Conservation (phyloP, 2,329 filamentous ascomycete genomes). For the Aspergillus glaucus region DNA sequence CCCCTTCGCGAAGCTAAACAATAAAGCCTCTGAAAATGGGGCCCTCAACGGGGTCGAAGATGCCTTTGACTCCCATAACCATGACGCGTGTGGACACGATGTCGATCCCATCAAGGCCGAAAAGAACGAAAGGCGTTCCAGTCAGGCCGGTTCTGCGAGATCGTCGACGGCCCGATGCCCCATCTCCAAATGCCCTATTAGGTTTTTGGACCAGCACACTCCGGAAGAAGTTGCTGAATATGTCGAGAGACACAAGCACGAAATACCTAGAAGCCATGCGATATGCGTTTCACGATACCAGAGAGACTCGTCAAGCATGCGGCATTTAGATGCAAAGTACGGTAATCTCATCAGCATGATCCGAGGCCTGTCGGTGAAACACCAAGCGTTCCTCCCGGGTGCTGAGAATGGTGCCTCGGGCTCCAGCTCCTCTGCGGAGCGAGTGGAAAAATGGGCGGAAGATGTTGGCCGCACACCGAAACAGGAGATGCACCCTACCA, state of each 20-base stretch:
- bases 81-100: slow-evolving; percentile 46
- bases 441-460: slow-evolving; percentile 82
- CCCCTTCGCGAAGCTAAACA: slow-evolving; percentile 60
- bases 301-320: slow-evolving; percentile 75
- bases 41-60: slow-evolving; percentile 33
- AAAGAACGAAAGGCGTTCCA: slow-evolving; percentile 39
- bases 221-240: slow-evolving; percentile 90
- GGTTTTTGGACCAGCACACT: slow-evolving; percentile 84
- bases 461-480: slow-evolving; percentile 58
- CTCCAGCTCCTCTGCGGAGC: slow-evolving; percentile 52
- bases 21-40: slow-evolving; percentile 34
- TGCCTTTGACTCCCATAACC: slow-evolving; percentile 35
- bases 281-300: slow-evolving; percentile 87
- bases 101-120: slow-evolving; percentile 52
- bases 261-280: slow-evolving; percentile 87
- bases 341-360: slow-evolving; percentile 92
- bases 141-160: slow-evolving; percentile 32
- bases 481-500: slow-evolving; percentile 25
- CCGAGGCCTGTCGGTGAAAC: slow-evolving; percentile 76
- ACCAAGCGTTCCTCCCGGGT: slow-evolving; percentile 75
- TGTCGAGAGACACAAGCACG: slow-evolving; percentile 91
- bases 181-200: slow-evolving; percentile 74
- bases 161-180: slow-evolving; percentile 59
- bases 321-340: slow-evolving; percentile 88
- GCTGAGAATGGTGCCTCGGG: slow-evolving; percentile 23